Evolutionary conservation across 2,329 filamentous ascomycete species (phyloP).

Genomic region (Emergomyces orientalis): DNA sequence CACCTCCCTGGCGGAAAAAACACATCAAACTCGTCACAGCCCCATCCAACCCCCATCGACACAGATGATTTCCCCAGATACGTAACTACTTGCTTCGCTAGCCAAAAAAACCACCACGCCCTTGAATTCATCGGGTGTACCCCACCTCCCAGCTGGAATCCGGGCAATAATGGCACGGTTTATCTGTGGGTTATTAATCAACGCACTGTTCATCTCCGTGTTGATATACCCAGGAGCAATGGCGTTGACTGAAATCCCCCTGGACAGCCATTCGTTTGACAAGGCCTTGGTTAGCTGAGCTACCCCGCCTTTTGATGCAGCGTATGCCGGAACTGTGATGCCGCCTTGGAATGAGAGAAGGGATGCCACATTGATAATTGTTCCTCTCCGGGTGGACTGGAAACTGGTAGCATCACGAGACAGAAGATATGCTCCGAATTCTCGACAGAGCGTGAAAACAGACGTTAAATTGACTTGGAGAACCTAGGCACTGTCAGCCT

Average conservation of each 20-base stretch:
- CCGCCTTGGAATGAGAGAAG: constrained; percentile 80
- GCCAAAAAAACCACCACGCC: constrained; percentile 18
- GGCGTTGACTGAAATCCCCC: constrained; percentile 75
- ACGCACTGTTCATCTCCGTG: constrained; percentile 86
- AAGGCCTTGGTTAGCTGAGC: constrained; percentile 77
- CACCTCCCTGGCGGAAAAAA: too few relatives aligned
- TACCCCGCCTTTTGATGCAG: constrained; percentile 75
- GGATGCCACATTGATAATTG: constrained; percentile 74
- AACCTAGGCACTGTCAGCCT: constrained; percentile 36
- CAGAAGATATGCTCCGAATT: constrained; percentile 72
- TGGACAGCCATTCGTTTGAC: constrained; percentile 74
- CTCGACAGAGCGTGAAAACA: constrained; percentile 69
- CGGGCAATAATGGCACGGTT: constrained; percentile 54
- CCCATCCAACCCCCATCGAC: constrained; percentile 95
- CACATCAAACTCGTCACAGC: constrained; percentile 40
- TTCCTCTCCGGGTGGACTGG: constrained; percentile 49
- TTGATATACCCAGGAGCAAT: constrained; percentile 85
- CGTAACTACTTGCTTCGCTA: constrained; percentile 18
- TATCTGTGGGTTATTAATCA: constrained; percentile 62
- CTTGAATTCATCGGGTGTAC: constrained; percentile 17
- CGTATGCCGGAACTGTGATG: constrained; percentile 79
- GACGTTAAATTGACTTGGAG: constrained; percentile 78
- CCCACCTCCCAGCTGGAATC: constrained; percentile 18
- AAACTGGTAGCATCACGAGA: constrained; percentile 38
- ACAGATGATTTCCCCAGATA: constrained; percentile 54